phyloP scores from a whole-genome alignment of 441 rosid species.

The Pelargonium citronellum region DNA sequence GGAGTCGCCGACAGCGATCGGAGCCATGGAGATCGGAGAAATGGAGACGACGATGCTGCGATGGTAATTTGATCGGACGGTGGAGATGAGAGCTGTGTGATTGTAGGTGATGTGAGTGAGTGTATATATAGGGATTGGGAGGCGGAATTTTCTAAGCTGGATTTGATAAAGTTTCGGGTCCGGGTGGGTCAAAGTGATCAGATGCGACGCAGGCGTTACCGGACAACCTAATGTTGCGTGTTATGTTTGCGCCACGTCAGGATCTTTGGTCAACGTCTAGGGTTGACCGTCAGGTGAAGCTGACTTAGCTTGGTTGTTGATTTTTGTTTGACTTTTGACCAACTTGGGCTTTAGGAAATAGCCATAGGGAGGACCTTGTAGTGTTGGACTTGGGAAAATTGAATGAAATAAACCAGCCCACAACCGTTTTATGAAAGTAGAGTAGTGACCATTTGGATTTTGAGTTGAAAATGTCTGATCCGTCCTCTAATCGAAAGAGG shows the following conservation, averaged over 20 bases:
- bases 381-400: too few species aligned
- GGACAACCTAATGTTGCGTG: not conserved
- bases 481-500: too few species aligned
- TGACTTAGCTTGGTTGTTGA: too few species aligned
- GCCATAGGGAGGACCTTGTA: too few species aligned
- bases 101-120: not conserved
- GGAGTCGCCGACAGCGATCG: slow-evolving; percentile 57
- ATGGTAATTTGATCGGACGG: not conserved
- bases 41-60: not conserved
- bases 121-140: not conserved
- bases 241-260: not conserved
- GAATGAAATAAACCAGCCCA: too few species aligned
- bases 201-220: not conserved
- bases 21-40: slow-evolving; percentile 49
- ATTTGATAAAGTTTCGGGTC: slow-evolving; percentile 18
- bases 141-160: not conserved
- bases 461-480: too few species aligned
- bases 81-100: not conserved
- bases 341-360: too few species aligned
- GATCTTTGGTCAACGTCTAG: too few species aligned
- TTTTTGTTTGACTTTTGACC: too few species aligned
- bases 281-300: too few species aligned
- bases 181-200: not conserved
- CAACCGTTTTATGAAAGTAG: too few species aligned
- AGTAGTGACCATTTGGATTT: too few species aligned